These are phyloP conservation scores for Handroanthus guayacan DNA, from an alignment of 257 asterid species.

Conservation along the genomic window DNA sequence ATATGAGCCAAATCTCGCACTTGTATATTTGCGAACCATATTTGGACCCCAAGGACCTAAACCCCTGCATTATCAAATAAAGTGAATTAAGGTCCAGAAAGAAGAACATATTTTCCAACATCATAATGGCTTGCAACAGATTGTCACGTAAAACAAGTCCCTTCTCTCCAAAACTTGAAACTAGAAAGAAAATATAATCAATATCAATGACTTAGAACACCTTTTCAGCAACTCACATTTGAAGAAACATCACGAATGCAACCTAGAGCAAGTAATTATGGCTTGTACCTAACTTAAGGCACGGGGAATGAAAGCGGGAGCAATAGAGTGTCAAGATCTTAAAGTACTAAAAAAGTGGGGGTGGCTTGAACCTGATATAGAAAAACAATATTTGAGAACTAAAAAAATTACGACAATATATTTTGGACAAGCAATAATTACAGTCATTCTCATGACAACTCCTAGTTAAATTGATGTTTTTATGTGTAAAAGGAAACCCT, in stretches of 20 bases:
- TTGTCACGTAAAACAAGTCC: background rate
- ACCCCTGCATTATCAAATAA: conserved; percentile 56
- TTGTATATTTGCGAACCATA: conserved; percentile 67
- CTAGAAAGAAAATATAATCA: no score
- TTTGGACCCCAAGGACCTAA: conserved; percentile 88
- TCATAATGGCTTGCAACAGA: background rate
- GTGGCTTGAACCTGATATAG: no score
- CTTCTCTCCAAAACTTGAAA: background rate
- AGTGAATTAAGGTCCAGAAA: background rate
- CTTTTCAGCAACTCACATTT: background rate
- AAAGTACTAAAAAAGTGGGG: no score
- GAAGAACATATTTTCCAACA: background rate
- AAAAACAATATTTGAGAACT: no score
- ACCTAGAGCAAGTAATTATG: background rate
- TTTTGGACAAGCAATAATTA: no score
- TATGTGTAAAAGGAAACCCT: no score
- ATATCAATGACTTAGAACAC: background rate
- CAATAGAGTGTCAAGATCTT: background rate
- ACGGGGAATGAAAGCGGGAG: background rate
- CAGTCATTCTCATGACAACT: no score
- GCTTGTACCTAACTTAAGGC: background rate
- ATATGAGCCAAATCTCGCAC: conserved; percentile 65
- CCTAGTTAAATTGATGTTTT: no score
- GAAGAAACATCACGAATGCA: background rate
- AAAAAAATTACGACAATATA: no score